These are phyloP conservation scores for Cercospora sojina DNA, from an alignment of 2,329 filamentous ascomycete species.

Conservation along the genomic window DNA sequence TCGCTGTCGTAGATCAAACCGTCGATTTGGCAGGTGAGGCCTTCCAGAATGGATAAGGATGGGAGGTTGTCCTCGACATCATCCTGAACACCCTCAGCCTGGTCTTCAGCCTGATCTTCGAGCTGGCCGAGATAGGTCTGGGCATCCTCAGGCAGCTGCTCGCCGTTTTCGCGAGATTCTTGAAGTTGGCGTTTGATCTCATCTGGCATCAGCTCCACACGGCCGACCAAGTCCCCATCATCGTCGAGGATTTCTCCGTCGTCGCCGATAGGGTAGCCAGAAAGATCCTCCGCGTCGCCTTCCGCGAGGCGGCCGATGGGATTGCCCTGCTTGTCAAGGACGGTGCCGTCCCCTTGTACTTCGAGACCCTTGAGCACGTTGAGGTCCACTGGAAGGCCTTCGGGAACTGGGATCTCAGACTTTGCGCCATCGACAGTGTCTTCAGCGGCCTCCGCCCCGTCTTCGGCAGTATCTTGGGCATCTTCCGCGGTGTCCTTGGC, in stretches of 20 bases:
- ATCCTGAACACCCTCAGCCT: constrained; percentile 36
- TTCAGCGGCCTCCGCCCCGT: constrained; percentile 35
- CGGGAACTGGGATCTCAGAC: constrained; percentile 38
- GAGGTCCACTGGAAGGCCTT: constrained; percentile 45
- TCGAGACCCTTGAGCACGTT: constrained; percentile 51
- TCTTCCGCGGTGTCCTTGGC: constrained; percentile 27
- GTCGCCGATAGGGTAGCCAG: constrained; percentile 53
- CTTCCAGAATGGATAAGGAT: constrained; percentile 49
- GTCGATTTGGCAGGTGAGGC: constrained; percentile 48
- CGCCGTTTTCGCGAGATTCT: constrained; percentile 40
- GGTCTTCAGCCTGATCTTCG: constrained; percentile 28
- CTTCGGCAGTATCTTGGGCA: constrained; percentile 31
- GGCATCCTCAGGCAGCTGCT: constrained; percentile 39
- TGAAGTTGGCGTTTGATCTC: constrained; percentile 45
- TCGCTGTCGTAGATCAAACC: constrained; percentile 53
- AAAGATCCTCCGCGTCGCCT: constrained; percentile 54
- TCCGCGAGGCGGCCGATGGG: constrained; percentile 51
- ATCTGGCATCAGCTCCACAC: constrained; percentile 52
- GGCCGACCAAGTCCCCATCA: constrained; percentile 55
- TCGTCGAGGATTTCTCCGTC: constrained; percentile 58
- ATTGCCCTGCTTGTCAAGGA: constrained; percentile 54
- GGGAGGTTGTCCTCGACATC: constrained; percentile 41
- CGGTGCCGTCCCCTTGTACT: constrained; percentile 55
- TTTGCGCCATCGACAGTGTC: constrained; percentile 37
- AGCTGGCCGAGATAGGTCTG: constrained; percentile 37